Base-by-base conservation (phyloP, 2,329 filamentous ascomycete genomes). In the Escovopsis sp. region DNA sequence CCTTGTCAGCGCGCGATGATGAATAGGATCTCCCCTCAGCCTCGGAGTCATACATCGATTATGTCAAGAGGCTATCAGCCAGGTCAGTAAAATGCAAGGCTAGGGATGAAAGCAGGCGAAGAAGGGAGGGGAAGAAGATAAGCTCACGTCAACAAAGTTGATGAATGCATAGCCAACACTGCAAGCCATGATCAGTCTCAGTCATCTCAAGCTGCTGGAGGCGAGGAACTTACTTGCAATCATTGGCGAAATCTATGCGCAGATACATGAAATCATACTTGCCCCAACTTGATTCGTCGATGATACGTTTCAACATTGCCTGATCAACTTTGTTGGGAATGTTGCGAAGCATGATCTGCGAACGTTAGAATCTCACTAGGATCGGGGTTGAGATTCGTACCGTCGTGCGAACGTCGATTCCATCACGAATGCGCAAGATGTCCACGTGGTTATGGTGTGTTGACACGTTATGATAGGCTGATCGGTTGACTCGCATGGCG, bases 151-250 rank as follows among this genome's bases (percentile, higher is more conserved):
- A 30, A 77, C 72, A 47, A 96, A 94, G 57, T 98, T 94, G 61
- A 98, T 85, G 58, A 96, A 98, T 0, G 86, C 88, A 56, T 96
- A 96, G 31, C 90, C 90, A 39, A 96, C 88, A 53, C 86, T 93
- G 42, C 43, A 4, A 13, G 25, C 3, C 9, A n/a, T 18, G 19
- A 21, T 25, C 7, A 12, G 23, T 9, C 4, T n/a, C 31, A 4
- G 19, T 19, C n/a, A n/a, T n/a, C n/a, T n/a, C 13, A 19, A 17
- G 12, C n/a, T 6, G 33, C 11, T 9, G 6, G 13, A 45, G 33
- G 16, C 18, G 33, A 32, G 31, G 17, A 25, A 66, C 78, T 60
- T 57, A 83, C 78, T 86, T 87, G 76, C 80, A 85, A 43, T 84
- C 76, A 47, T 85, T 84, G 36, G 74, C 75, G 46, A 87, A 87